Percentiles rank a stretch among this genome's conserved stretches.
phyloP scores from a whole-genome alignment of 2,329 filamentous ascomycete species.

The Cytospora leucostoma region DNA sequence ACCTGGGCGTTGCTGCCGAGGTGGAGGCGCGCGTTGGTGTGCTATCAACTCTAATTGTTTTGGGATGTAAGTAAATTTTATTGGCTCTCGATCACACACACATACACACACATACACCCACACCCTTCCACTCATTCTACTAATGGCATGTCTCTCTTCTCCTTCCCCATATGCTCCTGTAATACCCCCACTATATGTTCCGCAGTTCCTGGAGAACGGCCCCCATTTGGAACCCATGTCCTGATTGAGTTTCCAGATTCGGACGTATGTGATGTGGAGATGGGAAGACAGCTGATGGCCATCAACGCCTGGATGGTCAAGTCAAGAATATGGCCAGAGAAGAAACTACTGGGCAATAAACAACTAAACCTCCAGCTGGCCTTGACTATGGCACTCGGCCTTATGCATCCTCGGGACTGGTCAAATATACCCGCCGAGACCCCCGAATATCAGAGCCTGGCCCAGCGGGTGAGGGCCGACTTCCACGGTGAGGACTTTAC shows the following conservation, averaged over 20 bases:
- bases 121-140: no score
- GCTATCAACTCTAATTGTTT: conserved; percentile 24
- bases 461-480: conserved; percentile 23
- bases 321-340: conserved; percentile 23
- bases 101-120: no score
- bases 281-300: conserved; percentile 23
- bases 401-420: conserved; percentile 24
- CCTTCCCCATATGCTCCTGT: neutral
- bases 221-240: neutral
- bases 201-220: no score
- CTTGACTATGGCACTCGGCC: conserved; percentile 23
- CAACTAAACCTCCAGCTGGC: conserved; percentile 25
- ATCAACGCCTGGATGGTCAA: conserved; percentile 26
- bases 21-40: conserved; percentile 22
- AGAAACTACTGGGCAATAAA: conserved; percentile 20
- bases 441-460: conserved; percentile 21
- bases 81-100: no score
- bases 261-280: conserved; percentile 25
- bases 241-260: conserved; percentile 22
- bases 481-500: conserved; percentile 21
- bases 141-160: neutral
- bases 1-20: conserved; percentile 12
- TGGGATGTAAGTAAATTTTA: conserved; percentile 24
- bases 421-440: conserved; percentile 3
- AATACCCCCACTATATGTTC: neutral